These are phyloP conservation scores for Plasmodium vivax DNA, from an alignment of 169 alveolate genomes.

Conservation along the genomic window DNA sequence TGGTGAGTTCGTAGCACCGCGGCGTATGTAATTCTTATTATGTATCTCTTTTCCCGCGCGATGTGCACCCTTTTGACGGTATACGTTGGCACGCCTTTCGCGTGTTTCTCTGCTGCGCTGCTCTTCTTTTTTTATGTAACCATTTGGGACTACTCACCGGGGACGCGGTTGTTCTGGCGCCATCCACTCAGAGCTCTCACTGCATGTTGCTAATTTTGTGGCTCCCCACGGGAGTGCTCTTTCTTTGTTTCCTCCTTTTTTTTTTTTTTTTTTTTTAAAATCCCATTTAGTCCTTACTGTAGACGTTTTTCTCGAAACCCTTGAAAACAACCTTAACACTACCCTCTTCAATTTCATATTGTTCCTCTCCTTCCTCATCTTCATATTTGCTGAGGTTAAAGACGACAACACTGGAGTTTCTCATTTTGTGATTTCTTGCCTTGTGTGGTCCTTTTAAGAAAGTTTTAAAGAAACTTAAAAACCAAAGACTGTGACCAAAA, in stretches of 20 bases:
- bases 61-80: not conserved
- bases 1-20: not conserved
- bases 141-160: not conserved
- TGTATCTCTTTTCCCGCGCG: not conserved
- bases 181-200: not conserved
- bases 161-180: not conserved
- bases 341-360: slow-evolving; percentile 17
- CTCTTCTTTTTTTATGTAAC: not conserved
- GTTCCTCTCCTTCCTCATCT: not conserved
- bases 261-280: too few relatives aligned
- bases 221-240: not conserved
- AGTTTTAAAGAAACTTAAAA: slow-evolving; percentile 5
- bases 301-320: slow-evolving; percentile 25
- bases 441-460: slow-evolving; percentile 28
- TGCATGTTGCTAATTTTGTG: not conserved
- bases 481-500: slow-evolving; percentile 73
- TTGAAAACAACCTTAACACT: slow-evolving; percentile 24
- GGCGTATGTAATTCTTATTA: not conserved
- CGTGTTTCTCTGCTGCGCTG: not conserved
- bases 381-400: slow-evolving; percentile 24
- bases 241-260: not conserved
- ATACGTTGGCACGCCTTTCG: not conserved
- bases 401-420: slow-evolving; percentile 39
- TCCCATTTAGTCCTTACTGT: not conserved
- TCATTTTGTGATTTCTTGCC: slow-evolving; percentile 42